Conservation (phyloP, 768 basidiomycete genomes). For the Auriscalpium orientale region DNA sequence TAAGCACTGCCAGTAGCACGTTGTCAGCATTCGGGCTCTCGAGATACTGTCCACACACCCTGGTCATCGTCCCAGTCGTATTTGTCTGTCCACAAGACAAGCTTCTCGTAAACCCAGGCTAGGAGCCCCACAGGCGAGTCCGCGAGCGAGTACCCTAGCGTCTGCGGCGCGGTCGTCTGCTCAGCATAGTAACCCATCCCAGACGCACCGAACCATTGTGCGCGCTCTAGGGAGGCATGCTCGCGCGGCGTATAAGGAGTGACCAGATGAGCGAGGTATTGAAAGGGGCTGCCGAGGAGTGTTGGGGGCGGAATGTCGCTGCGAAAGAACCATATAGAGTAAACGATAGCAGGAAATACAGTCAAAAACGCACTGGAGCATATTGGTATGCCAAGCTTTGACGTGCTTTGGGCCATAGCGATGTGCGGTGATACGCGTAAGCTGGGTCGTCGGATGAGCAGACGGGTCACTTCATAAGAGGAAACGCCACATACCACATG, state of each 20-base stretch:
- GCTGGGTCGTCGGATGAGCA: constrained; percentile 8
- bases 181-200: constrained; percentile 32
- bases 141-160: constrained; percentile 40
- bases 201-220: constrained; percentile 22
- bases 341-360: not conserved
- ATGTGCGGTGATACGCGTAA: constrained; percentile 19
- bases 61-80: constrained; percentile 52
- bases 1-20: constrained; percentile 34
- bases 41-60: constrained; percentile 22
- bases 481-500: constrained; percentile 20
- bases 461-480: too few relatives aligned
- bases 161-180: constrained; percentile 27
- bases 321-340: constrained; percentile 13
- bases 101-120: constrained; percentile 27
- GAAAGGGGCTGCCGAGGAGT: constrained; percentile 17
- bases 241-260: constrained; percentile 28
- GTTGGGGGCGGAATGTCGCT: constrained; percentile 14
- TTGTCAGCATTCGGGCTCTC: not conserved
- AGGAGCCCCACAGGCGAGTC: constrained; percentile 45
- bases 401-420: constrained; percentile 22
- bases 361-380: constrained; percentile 18
- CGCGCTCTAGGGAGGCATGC: constrained; percentile 27
- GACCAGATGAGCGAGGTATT: constrained; percentile 21
- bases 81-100: constrained; percentile 27
- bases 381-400: constrained; percentile 29